Percentiles rank a stretch among this genome's conserved stretches.
phyloP scores from a whole-genome alignment of 176 grass and related monocot species.

The Oryza brachyantha region DNA sequence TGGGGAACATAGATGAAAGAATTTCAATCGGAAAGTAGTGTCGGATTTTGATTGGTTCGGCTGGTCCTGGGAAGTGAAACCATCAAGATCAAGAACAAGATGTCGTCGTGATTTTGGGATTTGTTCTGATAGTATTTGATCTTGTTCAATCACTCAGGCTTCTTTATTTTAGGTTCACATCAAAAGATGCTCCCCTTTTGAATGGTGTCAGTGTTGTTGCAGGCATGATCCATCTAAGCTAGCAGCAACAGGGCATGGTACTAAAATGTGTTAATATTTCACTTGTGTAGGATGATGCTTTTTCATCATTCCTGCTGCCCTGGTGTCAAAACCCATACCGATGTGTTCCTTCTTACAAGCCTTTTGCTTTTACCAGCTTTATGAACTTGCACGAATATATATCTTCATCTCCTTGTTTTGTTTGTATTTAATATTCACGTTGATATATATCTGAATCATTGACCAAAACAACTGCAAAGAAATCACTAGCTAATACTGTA shows the following conservation, averaged over 20 bases:
- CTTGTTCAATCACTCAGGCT: neutral
- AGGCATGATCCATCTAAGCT: neutral
- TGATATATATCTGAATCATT: neutral
- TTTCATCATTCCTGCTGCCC: neutral
- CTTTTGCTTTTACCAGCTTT: neutral
- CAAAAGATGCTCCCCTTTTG: slow-evolving; percentile 26
- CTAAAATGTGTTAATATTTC: neutral
- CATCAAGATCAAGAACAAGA: neutral
- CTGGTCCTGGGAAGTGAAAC: neutral
- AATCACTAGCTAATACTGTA: neutral
- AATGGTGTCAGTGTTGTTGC: neutral
- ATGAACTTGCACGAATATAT: too few relatives aligned
- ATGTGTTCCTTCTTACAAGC: neutral
- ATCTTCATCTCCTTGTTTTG: neutral
- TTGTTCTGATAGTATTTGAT: neutral
- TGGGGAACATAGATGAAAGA: too few relatives aligned
- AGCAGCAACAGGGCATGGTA: neutral
- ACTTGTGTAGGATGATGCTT: too few relatives aligned
- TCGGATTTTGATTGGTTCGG: neutral
- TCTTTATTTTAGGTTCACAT: neutral
- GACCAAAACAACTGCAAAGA: neutral
- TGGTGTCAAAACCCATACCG: neutral
- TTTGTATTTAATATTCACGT: neutral
- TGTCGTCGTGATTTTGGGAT: neutral
- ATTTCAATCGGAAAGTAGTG: neutral